Evolutionary conservation across 371 early-diverging fungal species (phyloP).

Genomic region (Capillidium heterosporum): DNA sequence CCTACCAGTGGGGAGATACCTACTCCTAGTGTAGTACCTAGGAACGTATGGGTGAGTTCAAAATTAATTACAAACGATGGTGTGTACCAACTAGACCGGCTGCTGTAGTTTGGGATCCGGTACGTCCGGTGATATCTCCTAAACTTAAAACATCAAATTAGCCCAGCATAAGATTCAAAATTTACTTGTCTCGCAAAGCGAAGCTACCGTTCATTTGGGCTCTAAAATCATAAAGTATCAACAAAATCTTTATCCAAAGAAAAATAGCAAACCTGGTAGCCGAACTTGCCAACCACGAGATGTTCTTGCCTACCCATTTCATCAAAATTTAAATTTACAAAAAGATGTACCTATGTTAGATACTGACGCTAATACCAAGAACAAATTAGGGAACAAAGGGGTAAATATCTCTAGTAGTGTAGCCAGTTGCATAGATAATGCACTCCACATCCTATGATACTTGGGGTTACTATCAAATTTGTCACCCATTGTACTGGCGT

Average conservation of each 20-base stretch:
- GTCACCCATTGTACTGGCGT: slow-evolving; percentile 37
- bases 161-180: not conserved
- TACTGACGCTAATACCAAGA: slow-evolving; percentile 40
- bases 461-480: slow-evolving; percentile 60
- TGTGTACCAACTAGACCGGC: slow-evolving; percentile 17
- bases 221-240: slow-evolving; percentile 8
- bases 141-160: slow-evolving; percentile 14
- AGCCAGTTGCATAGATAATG: slow-evolving; percentile 41
- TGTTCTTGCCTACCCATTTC: slow-evolving; percentile 35
- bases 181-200: slow-evolving; percentile 35
- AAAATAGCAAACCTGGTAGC: slow-evolving; percentile 26
- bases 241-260: not conserved
- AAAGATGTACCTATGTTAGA: slow-evolving; percentile 40
- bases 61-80: too few relatives aligned
- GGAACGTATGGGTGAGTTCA: too few relatives aligned
- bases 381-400: slow-evolving; percentile 44
- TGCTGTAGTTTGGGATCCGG: slow-evolving; percentile 54
- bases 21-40: not conserved
- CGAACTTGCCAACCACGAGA: slow-evolving; percentile 53
- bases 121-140: slow-evolving; percentile 61
- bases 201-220: slow-evolving; percentile 56
- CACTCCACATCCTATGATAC: slow-evolving; percentile 43
- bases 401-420: slow-evolving; percentile 46
- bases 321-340: not conserved
- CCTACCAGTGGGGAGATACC: not conserved